A percentile compares a stretch with the other conserved stretches of the same genome.
Evolutionary conservation across 805 yeast species (phyloP).

Genomic region (Wickerhamiella alocasiicola): DNA sequence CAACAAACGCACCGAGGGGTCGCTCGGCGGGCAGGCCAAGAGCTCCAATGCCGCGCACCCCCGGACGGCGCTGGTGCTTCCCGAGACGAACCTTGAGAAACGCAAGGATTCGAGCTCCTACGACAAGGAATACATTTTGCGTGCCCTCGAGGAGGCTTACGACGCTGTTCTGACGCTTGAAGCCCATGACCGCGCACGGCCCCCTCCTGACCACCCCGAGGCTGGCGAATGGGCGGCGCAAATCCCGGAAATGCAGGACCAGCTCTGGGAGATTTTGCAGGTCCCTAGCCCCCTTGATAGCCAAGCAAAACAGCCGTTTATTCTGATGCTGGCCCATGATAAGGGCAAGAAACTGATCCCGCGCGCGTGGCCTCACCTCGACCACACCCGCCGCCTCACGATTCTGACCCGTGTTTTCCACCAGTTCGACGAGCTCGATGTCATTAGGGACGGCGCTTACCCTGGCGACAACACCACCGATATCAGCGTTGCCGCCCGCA

Average conservation of each 20-base stretch:
- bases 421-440: slow-evolving; percentile 65
- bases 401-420: slow-evolving; percentile 67
- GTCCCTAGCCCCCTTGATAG: slow-evolving; percentile 28
- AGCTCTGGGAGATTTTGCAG: slow-evolving; percentile 68
- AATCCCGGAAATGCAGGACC: slow-evolving; percentile 23
- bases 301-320: slow-evolving; percentile 49
- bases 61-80: slow-evolving; percentile 26
- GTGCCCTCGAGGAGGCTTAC: slow-evolving; percentile 66
- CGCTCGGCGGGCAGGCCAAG: slow-evolving; percentile 46
- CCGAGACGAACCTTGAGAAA: slow-evolving; percentile 28
- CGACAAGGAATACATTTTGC: slow-evolving; percentile 40
- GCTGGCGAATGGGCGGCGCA: slow-evolving; percentile 26
- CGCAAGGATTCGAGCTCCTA: slow-evolving; percentile 23
- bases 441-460: slow-evolving; percentile 68
- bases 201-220: slow-evolving; percentile 27
- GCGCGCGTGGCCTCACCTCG: slow-evolving; percentile 72
- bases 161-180: slow-evolving; percentile 68
- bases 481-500: slow-evolving; percentile 32
- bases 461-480: slow-evolving; percentile 26
- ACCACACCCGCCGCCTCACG: slow-evolving; percentile 63
- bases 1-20: slow-evolving; percentile 47
- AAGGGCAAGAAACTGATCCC: slow-evolving; percentile 85
- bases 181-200: slow-evolving; percentile 51
- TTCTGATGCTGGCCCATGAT: slow-evolving; percentile 68
- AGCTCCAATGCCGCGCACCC: slow-evolving; percentile 16